Conservation (phyloP, 192 early-diverging fungal genomes). For the Lobosporangium transversale region DNA sequence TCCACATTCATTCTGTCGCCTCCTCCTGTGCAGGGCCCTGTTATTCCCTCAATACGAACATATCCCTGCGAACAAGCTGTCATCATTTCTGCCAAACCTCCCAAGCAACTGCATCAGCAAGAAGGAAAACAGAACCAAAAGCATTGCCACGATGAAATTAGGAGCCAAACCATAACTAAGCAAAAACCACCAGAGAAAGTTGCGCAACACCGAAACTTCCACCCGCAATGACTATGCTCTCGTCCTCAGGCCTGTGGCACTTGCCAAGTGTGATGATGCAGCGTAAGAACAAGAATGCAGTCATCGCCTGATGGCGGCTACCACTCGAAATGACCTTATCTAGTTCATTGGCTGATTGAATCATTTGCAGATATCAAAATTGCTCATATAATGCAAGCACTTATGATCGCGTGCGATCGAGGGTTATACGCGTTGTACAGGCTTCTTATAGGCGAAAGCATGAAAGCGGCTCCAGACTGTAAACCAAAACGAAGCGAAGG, state of each 20-base stretch:
- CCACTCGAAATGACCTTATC: conserved; percentile 27
- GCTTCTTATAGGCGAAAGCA: conserved; percentile 12
- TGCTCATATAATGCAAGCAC: conserved; percentile 40
- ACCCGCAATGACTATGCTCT: conserved; percentile 29
- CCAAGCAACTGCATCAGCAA: background rate
- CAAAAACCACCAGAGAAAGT: background rate
- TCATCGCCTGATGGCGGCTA: conserved; percentile 46
- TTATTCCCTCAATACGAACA: too few species aligned
- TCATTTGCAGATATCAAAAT: conserved; percentile 46
- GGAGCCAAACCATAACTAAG: too few species aligned
- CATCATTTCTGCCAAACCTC: too few species aligned
- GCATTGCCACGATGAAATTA: too few species aligned
- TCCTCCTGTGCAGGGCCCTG: too few species aligned
- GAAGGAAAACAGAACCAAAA: background rate
- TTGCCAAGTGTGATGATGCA: conserved; percentile 37
- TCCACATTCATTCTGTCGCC: too few species aligned
- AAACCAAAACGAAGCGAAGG: background rate
- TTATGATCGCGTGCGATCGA: conserved; percentile 43
- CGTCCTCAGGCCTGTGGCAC: conserved; percentile 18
- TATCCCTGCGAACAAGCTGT: too few species aligned
- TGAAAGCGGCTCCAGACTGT: background rate
- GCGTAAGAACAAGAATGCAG: conserved; percentile 38
- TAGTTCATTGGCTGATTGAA: conserved; percentile 43
- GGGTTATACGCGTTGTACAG: conserved; percentile 22
- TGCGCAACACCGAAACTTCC: background rate